Conservation (phyloP, 2,329 filamentous ascomycete species). For the Aspergillus jensenii region DNA sequence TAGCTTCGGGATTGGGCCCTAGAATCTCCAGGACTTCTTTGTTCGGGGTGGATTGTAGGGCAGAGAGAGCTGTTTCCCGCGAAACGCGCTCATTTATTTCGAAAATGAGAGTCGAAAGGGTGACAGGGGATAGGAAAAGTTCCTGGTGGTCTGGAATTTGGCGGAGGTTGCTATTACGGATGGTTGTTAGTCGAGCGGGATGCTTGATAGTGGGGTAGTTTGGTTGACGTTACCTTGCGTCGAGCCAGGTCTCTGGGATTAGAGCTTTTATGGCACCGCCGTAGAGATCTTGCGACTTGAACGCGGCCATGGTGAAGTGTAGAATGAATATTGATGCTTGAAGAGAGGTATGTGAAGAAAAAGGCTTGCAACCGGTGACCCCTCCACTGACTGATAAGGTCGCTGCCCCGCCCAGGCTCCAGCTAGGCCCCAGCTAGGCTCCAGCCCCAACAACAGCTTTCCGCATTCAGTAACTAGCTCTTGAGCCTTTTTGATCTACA, state of each 20-base stretch:
- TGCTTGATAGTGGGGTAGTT: neutral
- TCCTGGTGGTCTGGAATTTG: slow-evolving; percentile 69
- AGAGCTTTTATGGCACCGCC: slow-evolving; percentile 36
- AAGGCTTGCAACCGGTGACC: neutral
- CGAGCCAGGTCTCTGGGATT: slow-evolving; percentile 36
- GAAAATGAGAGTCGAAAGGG: slow-evolving; percentile 83
- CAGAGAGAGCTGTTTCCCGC: slow-evolving; percentile 23
- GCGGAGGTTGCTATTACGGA: slow-evolving; percentile 29
- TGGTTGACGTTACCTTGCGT: slow-evolving; percentile 32
- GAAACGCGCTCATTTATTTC: slow-evolving; percentile 83
- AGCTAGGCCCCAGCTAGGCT: neutral
- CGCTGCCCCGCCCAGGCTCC: neutral
- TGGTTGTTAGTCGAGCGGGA: slow-evolving; percentile 7
- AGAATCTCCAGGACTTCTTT: slow-evolving; percentile 59
- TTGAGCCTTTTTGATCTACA: too few relatives aligned
- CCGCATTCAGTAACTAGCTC: too few relatives aligned
- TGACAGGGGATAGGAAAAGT: slow-evolving; percentile 80
- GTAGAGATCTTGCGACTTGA: slow-evolving; percentile 30
- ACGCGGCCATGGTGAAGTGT: neutral
- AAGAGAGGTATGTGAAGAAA: neutral
- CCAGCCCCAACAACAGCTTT: neutral
- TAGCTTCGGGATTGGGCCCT: slow-evolving; percentile 1
- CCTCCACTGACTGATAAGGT: neutral
- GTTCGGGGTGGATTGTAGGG: slow-evolving; percentile 26
- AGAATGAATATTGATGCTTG: neutral